Evolutionary conservation across 306 rosid species (phyloP).

Genomic region (Vicia sativa): DNA sequence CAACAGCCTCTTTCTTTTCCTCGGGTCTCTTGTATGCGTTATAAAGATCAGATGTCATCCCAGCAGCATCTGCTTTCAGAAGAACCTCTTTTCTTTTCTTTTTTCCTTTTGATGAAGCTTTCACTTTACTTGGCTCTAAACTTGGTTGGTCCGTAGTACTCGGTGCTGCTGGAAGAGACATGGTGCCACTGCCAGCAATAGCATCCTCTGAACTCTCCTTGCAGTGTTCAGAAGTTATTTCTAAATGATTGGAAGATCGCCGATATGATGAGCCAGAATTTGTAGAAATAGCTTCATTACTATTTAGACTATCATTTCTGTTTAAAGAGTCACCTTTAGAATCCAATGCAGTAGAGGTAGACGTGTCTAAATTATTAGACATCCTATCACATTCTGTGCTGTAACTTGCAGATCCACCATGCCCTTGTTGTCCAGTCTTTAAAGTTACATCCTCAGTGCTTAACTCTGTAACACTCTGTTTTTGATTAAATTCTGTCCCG

Average conservation of each 20-base stretch:
- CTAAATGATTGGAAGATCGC: constrained; percentile 42
- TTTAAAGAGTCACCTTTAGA: constrained; percentile 41
- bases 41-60: constrained; percentile 81
- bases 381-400: constrained; percentile 40
- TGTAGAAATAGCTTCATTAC: constrained; percentile 37
- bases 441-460: constrained; percentile 36
- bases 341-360: constrained; percentile 38
- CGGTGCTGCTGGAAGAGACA: constrained; percentile 37
- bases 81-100: constrained; percentile 65
- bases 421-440: constrained; percentile 37
- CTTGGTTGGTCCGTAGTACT: constrained; percentile 54
- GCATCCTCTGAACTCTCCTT: constrained; percentile 48
- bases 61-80: constrained; percentile 93
- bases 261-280: constrained; percentile 45
- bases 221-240: constrained; percentile 42
- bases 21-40: constrained; percentile 87
- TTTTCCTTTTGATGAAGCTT: constrained; percentile 46
- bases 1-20: constrained; percentile 63
- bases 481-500: constrained; percentile 24
- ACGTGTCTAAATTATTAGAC: constrained; percentile 34
- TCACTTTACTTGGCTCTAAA: constrained; percentile 56
- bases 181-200: constrained; percentile 34
- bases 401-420: constrained; percentile 41
- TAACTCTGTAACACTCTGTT: constrained; percentile 35
- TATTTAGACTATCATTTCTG: constrained; percentile 42